These are phyloP conservation scores for Neoarthrinium moseri DNA, from an alignment of 2,329 filamentous ascomycete genomes.

Conservation along the genomic window DNA sequence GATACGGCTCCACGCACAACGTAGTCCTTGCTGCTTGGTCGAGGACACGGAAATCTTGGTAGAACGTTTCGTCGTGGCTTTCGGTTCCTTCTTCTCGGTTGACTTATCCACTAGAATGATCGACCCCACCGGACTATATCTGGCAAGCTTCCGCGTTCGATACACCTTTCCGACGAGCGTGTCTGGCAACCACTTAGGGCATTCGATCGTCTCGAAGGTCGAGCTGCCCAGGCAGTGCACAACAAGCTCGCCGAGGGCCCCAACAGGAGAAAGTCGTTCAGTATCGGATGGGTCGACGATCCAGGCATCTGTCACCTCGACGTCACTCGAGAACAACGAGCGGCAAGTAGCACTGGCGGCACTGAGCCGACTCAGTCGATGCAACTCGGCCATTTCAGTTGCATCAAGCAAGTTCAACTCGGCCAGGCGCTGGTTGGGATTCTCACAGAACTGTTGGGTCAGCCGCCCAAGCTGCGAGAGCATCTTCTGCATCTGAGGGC, in stretches of 20 bases:
- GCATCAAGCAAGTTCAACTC: conserved; percentile 33
- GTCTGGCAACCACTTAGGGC: conserved; percentile 27
- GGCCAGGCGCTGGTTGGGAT: conserved; percentile 28
- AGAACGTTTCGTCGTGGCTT: conserved; percentile 16
- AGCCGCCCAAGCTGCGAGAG: conserved; percentile 51
- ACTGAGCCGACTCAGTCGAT: conserved; percentile 22
- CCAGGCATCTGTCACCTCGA: conserved; percentile 30
- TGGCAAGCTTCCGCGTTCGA: conserved; percentile 39
- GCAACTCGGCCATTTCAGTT: conserved; percentile 32
- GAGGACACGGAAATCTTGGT: conserved; percentile 37
- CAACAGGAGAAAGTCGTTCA: conserved; percentile 35
- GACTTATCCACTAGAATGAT: conserved; percentile 28
- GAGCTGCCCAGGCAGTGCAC: conserved; percentile 30
- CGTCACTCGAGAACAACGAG: conserved; percentile 19
- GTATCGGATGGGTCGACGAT: conserved; percentile 36
- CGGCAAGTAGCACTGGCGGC: conserved; percentile 18
- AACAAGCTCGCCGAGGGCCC: conserved; percentile 43
- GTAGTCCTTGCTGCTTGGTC: conserved; percentile 41
- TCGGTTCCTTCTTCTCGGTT: conserved; percentile 10
- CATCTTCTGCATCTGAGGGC: conserved; percentile 50
- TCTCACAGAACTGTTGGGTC: conserved; percentile 46
- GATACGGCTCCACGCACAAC: conserved; percentile 47
- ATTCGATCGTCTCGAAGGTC: conserved; percentile 20
- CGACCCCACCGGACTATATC: conserved; percentile 28
- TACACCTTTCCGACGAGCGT: conserved; percentile 28